Conservation (phyloP, 2,329 filamentous ascomycete genomes). For the Hypoxylon sp. region DNA sequence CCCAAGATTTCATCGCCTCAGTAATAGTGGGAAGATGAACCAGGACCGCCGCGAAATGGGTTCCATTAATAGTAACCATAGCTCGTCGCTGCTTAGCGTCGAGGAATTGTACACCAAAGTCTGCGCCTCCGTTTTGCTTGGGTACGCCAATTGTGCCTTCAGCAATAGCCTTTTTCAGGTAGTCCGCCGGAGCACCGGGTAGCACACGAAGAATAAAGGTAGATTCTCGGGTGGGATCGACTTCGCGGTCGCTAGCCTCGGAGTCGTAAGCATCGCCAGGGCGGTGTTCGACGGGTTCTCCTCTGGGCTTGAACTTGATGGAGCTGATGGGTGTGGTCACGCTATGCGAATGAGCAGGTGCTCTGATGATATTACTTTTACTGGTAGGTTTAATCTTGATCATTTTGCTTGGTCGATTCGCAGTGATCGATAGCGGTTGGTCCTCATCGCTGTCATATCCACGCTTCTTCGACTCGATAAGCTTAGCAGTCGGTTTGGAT, state of each 20-base stretch:
- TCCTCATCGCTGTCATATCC: slow-evolving; percentile 66
- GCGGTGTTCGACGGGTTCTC: slow-evolving; percentile 77
- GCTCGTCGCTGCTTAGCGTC: slow-evolving; percentile 81
- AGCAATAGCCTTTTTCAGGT: slow-evolving; percentile 80
- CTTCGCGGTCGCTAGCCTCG: slow-evolving; percentile 90
- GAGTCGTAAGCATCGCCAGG: slow-evolving; percentile 95
- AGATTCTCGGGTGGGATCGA: slow-evolving; percentile 89
- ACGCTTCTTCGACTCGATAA: slow-evolving; percentile 73
- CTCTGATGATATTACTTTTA: background rate
- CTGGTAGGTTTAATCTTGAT: slow-evolving; percentile 65
- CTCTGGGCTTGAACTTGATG: slow-evolving; percentile 75
- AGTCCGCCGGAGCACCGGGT: slow-evolving; percentile 88
- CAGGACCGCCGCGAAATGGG: slow-evolving; percentile 81
- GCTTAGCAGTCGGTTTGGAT: slow-evolving; percentile 71
- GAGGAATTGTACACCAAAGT: slow-evolving; percentile 86
- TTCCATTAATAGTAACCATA: slow-evolving; percentile 77
- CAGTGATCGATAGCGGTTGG: slow-evolving; percentile 52
- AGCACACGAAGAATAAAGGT: slow-evolving; percentile 91
- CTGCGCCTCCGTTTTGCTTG: slow-evolving; percentile 75
- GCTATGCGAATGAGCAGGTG: slow-evolving; percentile 50
- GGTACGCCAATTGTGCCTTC: slow-evolving; percentile 82
- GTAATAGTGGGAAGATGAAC: slow-evolving; percentile 90
- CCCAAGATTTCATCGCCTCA: slow-evolving; percentile 94
- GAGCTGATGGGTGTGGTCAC: slow-evolving; percentile 55
- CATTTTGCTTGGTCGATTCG: slow-evolving; percentile 62